Conservation (phyloP, 1,284 basidiomycete species). For the Phylloporus sp. region DNA sequence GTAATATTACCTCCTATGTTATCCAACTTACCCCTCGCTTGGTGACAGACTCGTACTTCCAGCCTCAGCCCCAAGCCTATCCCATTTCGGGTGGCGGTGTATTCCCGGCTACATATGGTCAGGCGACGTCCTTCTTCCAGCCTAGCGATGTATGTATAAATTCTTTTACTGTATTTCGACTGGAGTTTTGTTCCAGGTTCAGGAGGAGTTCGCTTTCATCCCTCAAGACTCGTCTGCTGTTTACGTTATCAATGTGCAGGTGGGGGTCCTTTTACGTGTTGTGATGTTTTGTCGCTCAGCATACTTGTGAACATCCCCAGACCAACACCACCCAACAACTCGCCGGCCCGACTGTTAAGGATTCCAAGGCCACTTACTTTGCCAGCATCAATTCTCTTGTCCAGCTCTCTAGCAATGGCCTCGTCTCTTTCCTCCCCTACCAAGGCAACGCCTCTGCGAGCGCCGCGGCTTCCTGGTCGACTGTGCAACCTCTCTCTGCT, state of each 20-base stretch:
- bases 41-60: slow-evolving; percentile 73
- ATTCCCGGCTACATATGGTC: slow-evolving; percentile 79
- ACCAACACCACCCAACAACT: slow-evolving; percentile 79
- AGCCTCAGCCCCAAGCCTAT: slow-evolving; percentile 74
- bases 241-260: slow-evolving; percentile 80
- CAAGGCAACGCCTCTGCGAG: slow-evolving; percentile 50
- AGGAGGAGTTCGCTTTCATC: slow-evolving; percentile 83
- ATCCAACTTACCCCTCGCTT: neutral
- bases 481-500: slow-evolving; percentile 42
- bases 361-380: slow-evolving; percentile 72
- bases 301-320: slow-evolving; percentile 37
- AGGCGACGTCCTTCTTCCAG: slow-evolving; percentile 79
- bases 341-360: slow-evolving; percentile 69
- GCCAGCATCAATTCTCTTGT: slow-evolving; percentile 72
- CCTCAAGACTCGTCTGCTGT: slow-evolving; percentile 81
- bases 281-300: slow-evolving; percentile 9
- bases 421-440: slow-evolving; percentile 72
- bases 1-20: slow-evolving; percentile 30
- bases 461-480: slow-evolving; percentile 53
- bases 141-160: slow-evolving; percentile 45
- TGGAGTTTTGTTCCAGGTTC: slow-evolving; percentile 49
- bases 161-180: slow-evolving; percentile 7
- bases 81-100: slow-evolving; percentile 48
- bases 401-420: slow-evolving; percentile 73
- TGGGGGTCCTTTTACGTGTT: slow-evolving; percentile 25